Percentiles rank a stretch among this genome's conserved stretches.
phyloP scores from a whole-genome alignment of 2,329 filamentous ascomycete genomes.

The Basipetospora sp. region DNA sequence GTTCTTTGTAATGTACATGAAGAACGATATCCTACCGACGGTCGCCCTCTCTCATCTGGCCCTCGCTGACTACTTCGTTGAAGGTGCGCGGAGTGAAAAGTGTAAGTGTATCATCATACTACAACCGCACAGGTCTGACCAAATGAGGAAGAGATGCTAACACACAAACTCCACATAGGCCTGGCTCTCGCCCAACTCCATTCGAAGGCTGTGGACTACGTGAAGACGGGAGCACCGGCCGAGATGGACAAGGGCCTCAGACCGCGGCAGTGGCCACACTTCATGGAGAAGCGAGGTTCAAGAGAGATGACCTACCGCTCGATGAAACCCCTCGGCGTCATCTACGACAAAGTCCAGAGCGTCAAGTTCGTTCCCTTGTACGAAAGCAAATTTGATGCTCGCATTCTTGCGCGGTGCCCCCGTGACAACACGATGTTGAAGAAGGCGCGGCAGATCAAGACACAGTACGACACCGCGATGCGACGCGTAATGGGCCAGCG shows the following conservation, averaged over 20 bases:
- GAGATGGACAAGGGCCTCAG: constrained; percentile 45
- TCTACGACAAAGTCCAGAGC: constrained; percentile 61
- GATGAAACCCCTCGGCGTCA: constrained; percentile 54
- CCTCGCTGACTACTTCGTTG: constrained; percentile 47
- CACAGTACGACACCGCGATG: constrained; percentile 61
- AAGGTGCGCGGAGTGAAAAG: constrained; percentile 50
- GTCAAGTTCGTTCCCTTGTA: constrained; percentile 62
- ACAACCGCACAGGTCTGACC: no score
- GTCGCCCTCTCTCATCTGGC: constrained; percentile 77
- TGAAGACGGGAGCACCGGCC: constrained; percentile 74
- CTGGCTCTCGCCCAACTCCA: constrained; percentile 64
- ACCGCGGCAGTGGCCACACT: constrained; percentile 64
- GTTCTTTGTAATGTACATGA: constrained; percentile 88
- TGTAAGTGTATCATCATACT: no score
- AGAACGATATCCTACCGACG: constrained; percentile 64
- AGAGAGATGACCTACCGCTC: constrained; percentile 47
- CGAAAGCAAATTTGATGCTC: constrained; percentile 56
- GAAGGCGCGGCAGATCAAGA: constrained; percentile 53
- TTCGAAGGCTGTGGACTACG: constrained; percentile 84
- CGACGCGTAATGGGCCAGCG: constrained; percentile 72
- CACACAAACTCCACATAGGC: constrained; percentile 23
- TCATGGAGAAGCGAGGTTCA: constrained; percentile 55
- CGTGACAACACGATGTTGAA: constrained; percentile 39
- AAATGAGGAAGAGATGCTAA: no score
- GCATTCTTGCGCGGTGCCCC: constrained; percentile 52